These are phyloP conservation scores for Clavariopsis aquatica DNA, from an alignment of 495 filamentous ascomycete genomes.

Conservation along the genomic window DNA sequence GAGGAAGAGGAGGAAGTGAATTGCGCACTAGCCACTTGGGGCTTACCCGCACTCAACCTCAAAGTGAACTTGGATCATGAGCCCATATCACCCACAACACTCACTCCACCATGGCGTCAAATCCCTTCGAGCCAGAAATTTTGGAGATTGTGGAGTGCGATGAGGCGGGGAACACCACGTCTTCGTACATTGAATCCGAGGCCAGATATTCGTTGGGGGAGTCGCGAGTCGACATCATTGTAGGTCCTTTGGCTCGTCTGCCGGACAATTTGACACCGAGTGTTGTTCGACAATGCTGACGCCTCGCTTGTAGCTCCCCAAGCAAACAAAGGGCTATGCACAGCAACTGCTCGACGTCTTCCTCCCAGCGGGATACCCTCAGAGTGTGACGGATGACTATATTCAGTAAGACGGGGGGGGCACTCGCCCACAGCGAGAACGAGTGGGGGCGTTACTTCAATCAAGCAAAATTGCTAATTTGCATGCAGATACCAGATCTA, in stretches of 20 bases:
- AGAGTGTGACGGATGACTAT: conserved; percentile 90
- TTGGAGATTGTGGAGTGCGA: conserved; percentile 51
- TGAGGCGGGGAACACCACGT: conserved; percentile 53
- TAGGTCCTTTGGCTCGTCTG: conserved; percentile 28
- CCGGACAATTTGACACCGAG: not conserved
- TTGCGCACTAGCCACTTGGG: not conserved
- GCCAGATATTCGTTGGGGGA: conserved; percentile 4
- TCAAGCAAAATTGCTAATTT: conserved; percentile 6
- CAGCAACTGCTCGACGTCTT: conserved; percentile 68
- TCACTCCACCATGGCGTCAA: conserved; percentile 6
- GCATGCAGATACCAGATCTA: conserved; percentile 71
- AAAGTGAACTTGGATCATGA: not conserved
- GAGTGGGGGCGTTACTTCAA: not conserved
- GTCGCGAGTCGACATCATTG: conserved; percentile 44
- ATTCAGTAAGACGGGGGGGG: conserved; percentile 57
- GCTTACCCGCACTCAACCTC: not conserved
- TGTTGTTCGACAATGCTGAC: not conserved
- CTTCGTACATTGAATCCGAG: conserved; percentile 49
- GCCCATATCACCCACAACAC: not conserved
- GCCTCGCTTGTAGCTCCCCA: conserved; percentile 28
- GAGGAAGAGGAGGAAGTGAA: not conserved
- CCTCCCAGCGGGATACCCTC: conserved; percentile 88
- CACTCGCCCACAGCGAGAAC: not conserved
- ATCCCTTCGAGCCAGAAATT: no score
- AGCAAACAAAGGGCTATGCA: conserved; percentile 41